Evolutionary conservation across 1,284 basidiomycete genomes (phyloP).

Genomic region (Leucoagaricus sp.): DNA sequence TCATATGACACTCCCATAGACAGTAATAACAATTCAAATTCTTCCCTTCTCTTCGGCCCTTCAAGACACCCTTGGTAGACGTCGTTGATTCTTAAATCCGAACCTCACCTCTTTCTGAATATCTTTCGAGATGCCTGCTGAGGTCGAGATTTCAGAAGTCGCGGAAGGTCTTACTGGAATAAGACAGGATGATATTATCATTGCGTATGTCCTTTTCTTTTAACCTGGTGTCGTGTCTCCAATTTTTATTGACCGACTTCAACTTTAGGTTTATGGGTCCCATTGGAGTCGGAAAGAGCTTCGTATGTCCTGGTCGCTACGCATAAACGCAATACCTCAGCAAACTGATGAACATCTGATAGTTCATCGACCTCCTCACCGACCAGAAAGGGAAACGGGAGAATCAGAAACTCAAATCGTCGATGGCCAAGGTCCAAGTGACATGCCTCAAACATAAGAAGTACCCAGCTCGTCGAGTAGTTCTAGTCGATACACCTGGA

Average conservation of each 20-base stretch:
- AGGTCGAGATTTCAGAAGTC: too few relatives aligned
- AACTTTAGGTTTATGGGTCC: conserved; percentile 16
- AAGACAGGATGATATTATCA: conserved; percentile 12
- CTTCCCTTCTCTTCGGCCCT: too few relatives aligned
- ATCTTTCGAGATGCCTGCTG: too few relatives aligned
- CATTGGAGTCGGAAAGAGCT: conserved; percentile 17
- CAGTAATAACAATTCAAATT: too few relatives aligned
- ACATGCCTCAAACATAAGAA: not conserved
- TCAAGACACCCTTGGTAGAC: too few relatives aligned
- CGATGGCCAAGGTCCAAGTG: not conserved
- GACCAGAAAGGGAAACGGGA: not conserved
- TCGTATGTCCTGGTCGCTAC: not conserved
- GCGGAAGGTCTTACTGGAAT: not conserved
- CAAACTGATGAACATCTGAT: not conserved
- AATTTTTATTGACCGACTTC: too few relatives aligned
- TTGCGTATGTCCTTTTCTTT: too few relatives aligned
- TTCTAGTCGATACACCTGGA: conserved; percentile 22
- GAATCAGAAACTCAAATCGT: not conserved
- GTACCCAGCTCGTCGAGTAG: conserved; percentile 1
- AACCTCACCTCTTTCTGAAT: too few relatives aligned
- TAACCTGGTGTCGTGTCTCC: not conserved
- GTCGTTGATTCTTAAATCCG: too few relatives aligned
- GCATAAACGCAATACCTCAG: too few relatives aligned
- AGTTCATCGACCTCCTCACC: conserved; percentile 12
- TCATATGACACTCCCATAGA: too few relatives aligned